These are phyloP conservation scores for Ogataea neopini DNA, from an alignment of 805 yeast species.

Conservation along the genomic window DNA sequence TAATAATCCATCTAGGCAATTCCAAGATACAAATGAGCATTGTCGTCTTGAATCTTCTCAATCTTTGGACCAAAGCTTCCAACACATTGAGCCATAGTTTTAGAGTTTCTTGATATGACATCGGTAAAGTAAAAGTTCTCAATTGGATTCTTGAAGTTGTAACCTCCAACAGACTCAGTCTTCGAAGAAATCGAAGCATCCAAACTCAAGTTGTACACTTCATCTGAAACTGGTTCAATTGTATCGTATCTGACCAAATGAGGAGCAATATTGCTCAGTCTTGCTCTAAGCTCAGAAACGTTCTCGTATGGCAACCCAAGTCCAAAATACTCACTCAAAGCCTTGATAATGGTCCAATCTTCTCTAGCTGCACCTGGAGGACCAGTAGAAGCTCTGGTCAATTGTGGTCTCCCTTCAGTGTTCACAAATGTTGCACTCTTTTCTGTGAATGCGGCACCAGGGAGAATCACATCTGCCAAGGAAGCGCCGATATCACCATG, in stretches of 20 bases:
- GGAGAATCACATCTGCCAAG: slow-evolving; percentile 81
- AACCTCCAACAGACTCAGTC: slow-evolving; percentile 40
- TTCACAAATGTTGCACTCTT: slow-evolving; percentile 82
- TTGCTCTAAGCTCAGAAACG: slow-evolving; percentile 60
- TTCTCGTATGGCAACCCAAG: slow-evolving; percentile 77
- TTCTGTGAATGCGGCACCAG: slow-evolving; percentile 88
- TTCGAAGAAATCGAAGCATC: slow-evolving; percentile 35
- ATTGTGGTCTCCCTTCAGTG: slow-evolving; percentile 88
- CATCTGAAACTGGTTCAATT: slow-evolving; percentile 65
- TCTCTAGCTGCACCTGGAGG: slow-evolving; percentile 90
- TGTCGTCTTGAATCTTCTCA: slow-evolving; percentile 56
- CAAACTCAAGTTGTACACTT: slow-evolving; percentile 58
- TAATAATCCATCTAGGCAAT: slow-evolving; percentile 28
- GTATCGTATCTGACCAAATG: slow-evolving; percentile 74
- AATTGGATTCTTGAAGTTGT: slow-evolving; percentile 64
- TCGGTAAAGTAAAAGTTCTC: slow-evolving; percentile 87
- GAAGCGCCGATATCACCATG: slow-evolving; percentile 91
- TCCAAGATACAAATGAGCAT: slow-evolving; percentile 36
- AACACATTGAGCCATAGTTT: slow-evolving; percentile 88
- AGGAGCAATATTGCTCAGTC: slow-evolving; percentile 79
- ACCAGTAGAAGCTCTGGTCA: slow-evolving; percentile 81
- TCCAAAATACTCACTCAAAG: slow-evolving; percentile 74
- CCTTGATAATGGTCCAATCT: slow-evolving; percentile 87
- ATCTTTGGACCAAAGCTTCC: slow-evolving; percentile 67
- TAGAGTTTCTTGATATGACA: slow-evolving; percentile 81